Evolutionary conservation across 2,329 filamentous ascomycete species (phyloP).

Genomic region (Corniculantispora saksenae): DNA sequence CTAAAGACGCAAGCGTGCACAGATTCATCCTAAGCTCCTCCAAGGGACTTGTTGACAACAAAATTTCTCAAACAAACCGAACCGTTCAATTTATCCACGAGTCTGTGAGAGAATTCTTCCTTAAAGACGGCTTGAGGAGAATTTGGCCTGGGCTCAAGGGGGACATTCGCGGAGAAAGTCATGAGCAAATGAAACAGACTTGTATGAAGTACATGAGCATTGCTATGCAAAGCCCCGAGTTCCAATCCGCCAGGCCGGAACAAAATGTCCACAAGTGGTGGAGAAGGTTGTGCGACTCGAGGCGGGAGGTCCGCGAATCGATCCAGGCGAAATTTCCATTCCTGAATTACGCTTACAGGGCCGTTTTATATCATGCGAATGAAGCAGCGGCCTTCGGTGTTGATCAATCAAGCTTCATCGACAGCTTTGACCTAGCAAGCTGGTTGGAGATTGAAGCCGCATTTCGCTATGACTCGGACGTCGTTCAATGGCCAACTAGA

Average conservation of each 20-base stretch:
- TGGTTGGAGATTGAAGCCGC: constrained; percentile 11
- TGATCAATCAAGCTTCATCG: no score
- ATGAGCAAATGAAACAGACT: constrained; percentile 21
- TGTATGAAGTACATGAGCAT: constrained; percentile 16
- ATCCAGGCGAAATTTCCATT: no score
- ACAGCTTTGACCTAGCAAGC: background rate
- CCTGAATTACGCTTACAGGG: no score
- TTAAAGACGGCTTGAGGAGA: constrained; percentile 32
- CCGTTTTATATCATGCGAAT: no score
- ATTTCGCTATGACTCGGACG: constrained; percentile 1
- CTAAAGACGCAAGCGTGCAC: constrained; percentile 28
- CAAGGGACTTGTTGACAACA: constrained; percentile 47
- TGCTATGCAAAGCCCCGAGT: no score
- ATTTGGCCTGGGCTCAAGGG: constrained; percentile 7
- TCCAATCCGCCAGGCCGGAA: no score
- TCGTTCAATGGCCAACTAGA: background rate
- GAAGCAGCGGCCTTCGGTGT: no score
- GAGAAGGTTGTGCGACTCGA: no score
- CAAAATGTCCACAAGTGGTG: no score
- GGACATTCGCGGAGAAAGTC: constrained; percentile 1
- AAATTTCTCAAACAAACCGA: constrained; percentile 22
- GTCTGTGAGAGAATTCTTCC: constrained; percentile 49
- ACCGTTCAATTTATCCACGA: constrained; percentile 51
- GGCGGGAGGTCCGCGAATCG: background rate
- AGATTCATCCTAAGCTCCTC: constrained; percentile 41